Base-by-base conservation (phyloP, 2,329 filamentous ascomycete species). In the Ploettnerulaceae sp. region DNA sequence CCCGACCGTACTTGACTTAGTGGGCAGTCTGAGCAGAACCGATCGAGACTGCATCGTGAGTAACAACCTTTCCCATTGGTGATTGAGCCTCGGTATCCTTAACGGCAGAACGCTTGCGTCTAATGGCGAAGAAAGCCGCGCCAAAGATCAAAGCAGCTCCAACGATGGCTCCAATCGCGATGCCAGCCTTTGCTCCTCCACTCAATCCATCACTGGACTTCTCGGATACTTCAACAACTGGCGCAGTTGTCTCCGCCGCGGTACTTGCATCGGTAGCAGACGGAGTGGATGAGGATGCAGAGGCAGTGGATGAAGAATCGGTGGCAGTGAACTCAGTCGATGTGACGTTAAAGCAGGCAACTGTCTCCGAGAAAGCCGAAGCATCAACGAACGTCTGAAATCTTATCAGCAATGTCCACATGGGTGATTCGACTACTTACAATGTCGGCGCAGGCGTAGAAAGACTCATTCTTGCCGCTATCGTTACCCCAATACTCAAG, bases 401-500 rank as follows among this genome's bases (percentile, higher is more conserved):
- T 12, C 2, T 15, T 12, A 24, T 37, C 11, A 37, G 42, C 17
- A 14, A 11, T 1, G 6, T 15, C 4, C 1, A 25, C n/a, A 32
- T 26, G n/a, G 7, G n/a, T 20, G 2, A 12, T 12, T 8, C 11
- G 24, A 33, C 17, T 7, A 58, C 60, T 46, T 56, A 63, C 60
- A 47, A 75, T 69, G 61, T 75, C 72, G 22, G 72, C 68, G 52
- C 72, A 75, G 24, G 72, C 70, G 47, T 72, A 75, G 58, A 72
- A 73, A 15, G 68, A 71, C 53, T 73, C 64, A 51, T 68, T 67
- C 22, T 67, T 62, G 3, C 66, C 66, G 14, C 64, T 66, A 53
- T 70, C 61, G 18, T 47, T 51, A 69, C 64, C 41, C 71, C 66
- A 42, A 61, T 75, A 75, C 48, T 68, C 67, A 53, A 76, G 64